Percentiles rank a stretch among this genome's conserved stretches.
Evolutionary conservation across 2,329 filamentous ascomycete genomes (phyloP).

Genomic region (Corinectria fuckeliana): DNA sequence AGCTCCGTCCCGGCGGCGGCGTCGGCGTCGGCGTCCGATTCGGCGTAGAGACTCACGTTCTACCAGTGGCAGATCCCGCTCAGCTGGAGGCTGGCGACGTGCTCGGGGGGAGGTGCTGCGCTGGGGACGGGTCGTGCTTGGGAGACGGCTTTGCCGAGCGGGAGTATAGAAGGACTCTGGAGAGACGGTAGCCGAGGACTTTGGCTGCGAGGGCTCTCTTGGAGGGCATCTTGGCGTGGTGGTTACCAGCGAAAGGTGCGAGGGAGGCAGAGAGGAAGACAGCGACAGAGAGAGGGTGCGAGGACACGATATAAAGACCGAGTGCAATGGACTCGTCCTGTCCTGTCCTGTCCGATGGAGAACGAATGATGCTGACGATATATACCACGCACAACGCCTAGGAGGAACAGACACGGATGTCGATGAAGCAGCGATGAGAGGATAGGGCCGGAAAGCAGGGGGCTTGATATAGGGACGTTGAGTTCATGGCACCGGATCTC

Average conservation of each 20-base stretch:
- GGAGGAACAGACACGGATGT: background rate
- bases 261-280: too few species aligned
- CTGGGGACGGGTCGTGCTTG: background rate
- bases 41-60: background rate
- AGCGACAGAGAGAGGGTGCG: too few species aligned
- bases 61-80: background rate
- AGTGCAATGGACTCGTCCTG: background rate
- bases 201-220: slow-evolving; percentile 4
- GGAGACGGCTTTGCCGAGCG: background rate
- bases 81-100: slow-evolving; percentile 8
- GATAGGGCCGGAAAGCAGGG: background rate
- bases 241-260: too few species aligned
- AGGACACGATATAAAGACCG: too few species aligned
- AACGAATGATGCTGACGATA: background rate
- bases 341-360: background rate
- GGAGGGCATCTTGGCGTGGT: background rate
- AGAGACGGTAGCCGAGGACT: slow-evolving; percentile 8
- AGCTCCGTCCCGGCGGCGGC: slow-evolving; percentile 30
- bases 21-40: slow-evolving; percentile 21
- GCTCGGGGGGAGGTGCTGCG: background rate
- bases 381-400: background rate
- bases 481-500: background rate
- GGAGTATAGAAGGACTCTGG: background rate
- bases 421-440: background rate
- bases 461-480: background rate